Percentiles rank a stretch among this genome's conserved stretches.
Conservation (phyloP, 208 protist genomes). For the Acanthamoeba polyphaga region DNA sequence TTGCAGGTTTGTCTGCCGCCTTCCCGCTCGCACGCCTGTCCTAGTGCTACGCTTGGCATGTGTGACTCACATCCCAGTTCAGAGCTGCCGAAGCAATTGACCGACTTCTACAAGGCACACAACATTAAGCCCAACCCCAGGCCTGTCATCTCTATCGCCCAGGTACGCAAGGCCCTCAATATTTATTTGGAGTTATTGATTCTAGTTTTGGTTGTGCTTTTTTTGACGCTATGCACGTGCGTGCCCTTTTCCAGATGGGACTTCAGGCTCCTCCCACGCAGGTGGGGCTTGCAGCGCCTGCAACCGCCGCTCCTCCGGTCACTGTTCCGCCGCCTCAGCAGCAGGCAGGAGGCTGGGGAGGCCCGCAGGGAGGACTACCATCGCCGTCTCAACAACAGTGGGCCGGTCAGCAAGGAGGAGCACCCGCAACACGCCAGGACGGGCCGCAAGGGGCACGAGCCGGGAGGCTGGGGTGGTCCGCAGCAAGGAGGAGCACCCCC, state of each 20-base stretch:
- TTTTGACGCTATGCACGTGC: not conserved
- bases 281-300: too few relatives aligned
- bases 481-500: not conserved
- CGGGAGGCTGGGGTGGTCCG: not conserved
- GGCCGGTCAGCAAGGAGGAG: not conserved
- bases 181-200: too few relatives aligned
- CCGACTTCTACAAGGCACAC: constrained; percentile 29
- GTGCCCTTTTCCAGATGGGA: not conserved
- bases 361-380: too few relatives aligned
- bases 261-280: too few relatives aligned
- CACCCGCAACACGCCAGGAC: not conserved
- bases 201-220: too few relatives aligned
- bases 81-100: constrained; percentile 35
- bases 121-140: constrained; percentile 6
- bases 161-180: not conserved
- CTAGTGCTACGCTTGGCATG: too few relatives aligned
- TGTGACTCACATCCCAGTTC: too few relatives aligned
- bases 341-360: too few relatives aligned
- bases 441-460: not conserved
- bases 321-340: too few relatives aligned
- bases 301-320: too few relatives aligned
- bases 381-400: too few relatives aligned
- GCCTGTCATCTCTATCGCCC: not conserved
- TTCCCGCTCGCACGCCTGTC: too few relatives aligned
- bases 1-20: not conserved